Percentiles rank a stretch among this genome's conserved stretches.
Conservation (phyloP, 2,329 filamentous ascomycete genomes). For the Magnaporthales sp. region DNA sequence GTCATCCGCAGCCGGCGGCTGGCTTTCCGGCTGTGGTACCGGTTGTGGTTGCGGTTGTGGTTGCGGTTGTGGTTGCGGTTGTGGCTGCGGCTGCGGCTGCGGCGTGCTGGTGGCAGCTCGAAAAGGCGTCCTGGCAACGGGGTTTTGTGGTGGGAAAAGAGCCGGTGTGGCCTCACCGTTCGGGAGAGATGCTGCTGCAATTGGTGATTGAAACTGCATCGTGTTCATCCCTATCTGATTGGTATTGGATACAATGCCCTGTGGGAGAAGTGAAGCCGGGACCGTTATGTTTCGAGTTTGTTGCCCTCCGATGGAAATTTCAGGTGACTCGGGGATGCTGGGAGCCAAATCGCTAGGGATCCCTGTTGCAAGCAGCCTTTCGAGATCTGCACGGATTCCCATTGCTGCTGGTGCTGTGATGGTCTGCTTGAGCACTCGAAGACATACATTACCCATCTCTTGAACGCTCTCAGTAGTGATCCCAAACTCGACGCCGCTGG, state of each 20-base stretch:
- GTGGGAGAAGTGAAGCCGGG: neutral
- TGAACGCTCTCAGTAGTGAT: slow-evolving; percentile 35
- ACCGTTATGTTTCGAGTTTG: neutral
- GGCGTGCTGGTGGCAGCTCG: neutral
- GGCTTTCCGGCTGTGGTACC: neutral
- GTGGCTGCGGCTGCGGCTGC: no score
- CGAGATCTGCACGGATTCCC: slow-evolving; percentile 39
- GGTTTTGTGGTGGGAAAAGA: neutral
- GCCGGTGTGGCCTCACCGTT: neutral
- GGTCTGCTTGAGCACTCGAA: slow-evolving; percentile 41
- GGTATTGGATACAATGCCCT: neutral
- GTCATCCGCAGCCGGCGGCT: neutral
- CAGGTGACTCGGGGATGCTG: slow-evolving; percentile 13
- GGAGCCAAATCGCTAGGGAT: slow-evolving; percentile 23
- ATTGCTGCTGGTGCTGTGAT: slow-evolving; percentile 41
- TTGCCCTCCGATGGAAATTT: slow-evolving; percentile 1
- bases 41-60: neutral
- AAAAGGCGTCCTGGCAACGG: neutral
- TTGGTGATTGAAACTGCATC: neutral
- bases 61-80: neutral
- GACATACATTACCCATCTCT: slow-evolving; percentile 41
- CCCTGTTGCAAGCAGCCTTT: slow-evolving; percentile 40
- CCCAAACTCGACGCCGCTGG: slow-evolving; percentile 31
- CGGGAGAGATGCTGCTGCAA: neutral
- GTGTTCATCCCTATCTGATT: neutral